Evolutionary conservation across 805 yeast genomes (phyloP).

Genomic region (Teunomyces kruisii): DNA sequence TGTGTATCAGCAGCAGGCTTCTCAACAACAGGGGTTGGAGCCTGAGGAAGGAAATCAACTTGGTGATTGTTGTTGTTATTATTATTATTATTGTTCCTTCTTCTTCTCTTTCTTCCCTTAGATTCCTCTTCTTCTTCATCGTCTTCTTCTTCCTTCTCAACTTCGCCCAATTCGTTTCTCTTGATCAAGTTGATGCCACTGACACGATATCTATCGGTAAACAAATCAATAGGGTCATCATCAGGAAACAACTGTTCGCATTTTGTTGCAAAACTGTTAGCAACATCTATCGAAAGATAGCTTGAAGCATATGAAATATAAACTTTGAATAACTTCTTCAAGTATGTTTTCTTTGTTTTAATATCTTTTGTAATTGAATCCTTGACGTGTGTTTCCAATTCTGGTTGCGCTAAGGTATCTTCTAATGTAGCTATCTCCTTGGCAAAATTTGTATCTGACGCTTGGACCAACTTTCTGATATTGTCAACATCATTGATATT

Average conservation of each 20-base stretch:
- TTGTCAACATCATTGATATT: constrained; percentile 66
- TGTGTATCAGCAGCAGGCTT: constrained; percentile 7
- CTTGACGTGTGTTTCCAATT: constrained; percentile 50
- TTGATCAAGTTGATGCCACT: constrained; percentile 37
- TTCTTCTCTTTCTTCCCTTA: constrained; percentile 8
- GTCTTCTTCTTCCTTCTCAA: constrained; percentile 13
- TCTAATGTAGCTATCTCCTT: constrained; percentile 29
- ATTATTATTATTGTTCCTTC: constrained; percentile 1
- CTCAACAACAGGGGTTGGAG: not conserved
- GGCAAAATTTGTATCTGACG: constrained; percentile 58
- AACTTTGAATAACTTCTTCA: constrained; percentile 34
- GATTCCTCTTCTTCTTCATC: constrained; percentile 20
- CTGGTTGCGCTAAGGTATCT: constrained; percentile 21
- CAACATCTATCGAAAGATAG: constrained; percentile 68
- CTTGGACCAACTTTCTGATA: constrained; percentile 80
- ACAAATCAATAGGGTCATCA: constrained; percentile 43
- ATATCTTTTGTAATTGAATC: constrained; percentile 19
- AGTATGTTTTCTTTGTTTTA: constrained; percentile 21
- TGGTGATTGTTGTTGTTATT: not conserved
- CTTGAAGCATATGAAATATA: constrained; percentile 69
- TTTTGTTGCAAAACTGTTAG: constrained; percentile 64
- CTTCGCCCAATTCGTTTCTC: constrained; percentile 36
- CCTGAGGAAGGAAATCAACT: not conserved
- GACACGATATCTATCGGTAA: constrained; percentile 39
- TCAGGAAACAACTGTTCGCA: constrained; percentile 66